Conservation (phyloP, 495 filamentous ascomycete genomes). For the Chaetomium fimeti region DNA sequence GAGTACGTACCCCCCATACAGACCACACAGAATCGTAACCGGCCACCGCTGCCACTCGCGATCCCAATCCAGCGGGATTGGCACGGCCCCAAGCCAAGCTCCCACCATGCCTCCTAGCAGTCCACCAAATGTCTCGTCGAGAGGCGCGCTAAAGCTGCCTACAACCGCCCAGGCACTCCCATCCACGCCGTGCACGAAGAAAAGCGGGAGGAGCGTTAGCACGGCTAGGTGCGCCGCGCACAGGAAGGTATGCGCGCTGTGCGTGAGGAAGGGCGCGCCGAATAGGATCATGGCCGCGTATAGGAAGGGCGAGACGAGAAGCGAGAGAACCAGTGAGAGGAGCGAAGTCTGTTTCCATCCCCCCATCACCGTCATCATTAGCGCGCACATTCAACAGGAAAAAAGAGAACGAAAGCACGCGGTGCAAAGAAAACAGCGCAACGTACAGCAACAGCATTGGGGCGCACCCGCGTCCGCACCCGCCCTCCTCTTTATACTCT, state of each 20-base stretch:
- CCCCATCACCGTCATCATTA: conserved; percentile 3
- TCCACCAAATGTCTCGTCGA: conserved; percentile 70
- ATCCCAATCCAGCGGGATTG: conserved; percentile 93
- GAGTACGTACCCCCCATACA: conserved; percentile 43
- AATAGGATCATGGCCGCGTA: conserved; percentile 73
- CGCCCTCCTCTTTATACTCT: conserved; percentile 45
- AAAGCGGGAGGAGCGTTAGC: conserved; percentile 67
- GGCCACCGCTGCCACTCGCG: conserved; percentile 98
- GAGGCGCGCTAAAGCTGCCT: conserved; percentile 50
- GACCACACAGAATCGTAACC: conserved; percentile 66
- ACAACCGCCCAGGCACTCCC: conserved; percentile 70
- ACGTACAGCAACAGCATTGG: conserved; percentile 41
- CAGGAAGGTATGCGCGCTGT: conserved; percentile 72
- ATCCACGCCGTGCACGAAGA: conserved; percentile 84
- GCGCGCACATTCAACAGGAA: not conserved
- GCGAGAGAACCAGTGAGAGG: conserved; percentile 61
- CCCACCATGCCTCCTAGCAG: conserved; percentile 61
- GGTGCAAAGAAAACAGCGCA: not conserved
- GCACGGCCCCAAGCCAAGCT: conserved; percentile 77
- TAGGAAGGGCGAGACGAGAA: conserved; percentile 58
- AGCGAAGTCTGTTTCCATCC: conserved; percentile 54
- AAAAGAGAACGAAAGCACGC: conserved; percentile 8
- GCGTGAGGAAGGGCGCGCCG: conserved; percentile 85
- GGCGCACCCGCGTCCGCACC: conserved; percentile 31
- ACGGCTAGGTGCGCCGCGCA: conserved; percentile 78